Base-by-base conservation (phyloP, 2,329 filamentous ascomycete species). In the Calonectria naviculata region DNA sequence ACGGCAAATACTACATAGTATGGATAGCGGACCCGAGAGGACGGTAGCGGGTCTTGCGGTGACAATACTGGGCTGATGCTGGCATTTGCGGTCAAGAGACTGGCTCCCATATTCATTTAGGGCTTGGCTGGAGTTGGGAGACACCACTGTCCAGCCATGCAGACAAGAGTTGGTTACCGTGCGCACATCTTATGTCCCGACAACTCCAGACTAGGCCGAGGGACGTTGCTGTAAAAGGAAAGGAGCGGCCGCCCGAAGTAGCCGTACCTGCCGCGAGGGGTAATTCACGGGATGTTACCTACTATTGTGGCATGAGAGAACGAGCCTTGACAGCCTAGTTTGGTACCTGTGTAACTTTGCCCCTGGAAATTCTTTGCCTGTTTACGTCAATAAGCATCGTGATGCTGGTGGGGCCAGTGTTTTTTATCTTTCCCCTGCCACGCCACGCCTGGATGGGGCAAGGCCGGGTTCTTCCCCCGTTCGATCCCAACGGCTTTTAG, bases 61-160 rank as follows among this genome's bases (percentile, higher is more conserved):
- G 52, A 10, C 26, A 26, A 26, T 58, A 54, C 63, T 62, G 34
- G 56, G 38, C 68, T 63, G 56, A 70, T 67, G 46, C 41, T 62
- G 68, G 68, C 31, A 36, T 42, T 63, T 49, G 61, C 29, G 42
- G 31, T 44, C 44, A 54, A 38, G n/a, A 60, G 21, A n/a, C 34
- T 19, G 13, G 42, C 56, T 49, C 15, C 34, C 54, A 34, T 54
- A 41, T 56, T 61, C 15, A 24, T 28, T 29, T 41, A 58, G 52
- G 26, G 13, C 15, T 21, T 24, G 12, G 49, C 24, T 38, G 52
- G 21, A 17, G 31, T 54, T 54, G 29, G 21, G 17, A 26, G 31
- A 10, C 31, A 26, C 13, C 9, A 31, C n/a, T 15, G 6, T 8
- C 21, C 34, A 34, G n/a, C 34, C 13, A 19, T 6, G 21, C n/a